Percentiles rank a stretch among this genome's conserved stretches.
These are phyloP conservation scores for Boletus pseudopeckii DNA, from an alignment of 768 basidiomycete species.

Conservation along the genomic window DNA sequence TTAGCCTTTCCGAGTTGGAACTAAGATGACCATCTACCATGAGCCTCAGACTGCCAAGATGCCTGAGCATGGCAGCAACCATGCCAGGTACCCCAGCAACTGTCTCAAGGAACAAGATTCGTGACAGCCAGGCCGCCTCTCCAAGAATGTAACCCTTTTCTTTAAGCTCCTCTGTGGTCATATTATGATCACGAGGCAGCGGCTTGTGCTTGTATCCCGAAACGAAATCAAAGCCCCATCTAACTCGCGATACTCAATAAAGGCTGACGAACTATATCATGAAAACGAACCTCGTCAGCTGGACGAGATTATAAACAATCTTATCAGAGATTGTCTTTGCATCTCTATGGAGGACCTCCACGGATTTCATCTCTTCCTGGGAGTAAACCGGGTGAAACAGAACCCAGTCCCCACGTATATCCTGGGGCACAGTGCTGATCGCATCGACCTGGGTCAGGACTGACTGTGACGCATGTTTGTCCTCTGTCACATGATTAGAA, in stretches of 20 bases:
- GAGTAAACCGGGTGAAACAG: slow-evolving; percentile 92
- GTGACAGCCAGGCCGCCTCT: slow-evolving; percentile 70
- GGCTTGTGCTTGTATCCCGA: slow-evolving; percentile 81
- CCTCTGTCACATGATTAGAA: slow-evolving; percentile 19
- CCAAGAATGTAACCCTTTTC: slow-evolving; percentile 71
- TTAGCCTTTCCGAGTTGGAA: slow-evolving; percentile 6
- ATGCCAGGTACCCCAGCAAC: slow-evolving; percentile 96
- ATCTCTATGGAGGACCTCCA: slow-evolving; percentile 70
- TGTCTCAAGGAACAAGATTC: slow-evolving; percentile 75
- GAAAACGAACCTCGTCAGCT: slow-evolving; percentile 41
- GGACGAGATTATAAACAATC: slow-evolving; percentile 63
- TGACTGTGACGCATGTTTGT: slow-evolving; percentile 18
- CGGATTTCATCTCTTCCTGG: slow-evolving; percentile 64
- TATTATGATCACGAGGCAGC: slow-evolving; percentile 55
- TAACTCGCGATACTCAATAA: slow-evolving; percentile 16
- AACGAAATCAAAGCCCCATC: slow-evolving; percentile 76
- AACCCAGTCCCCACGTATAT: slow-evolving; percentile 79
- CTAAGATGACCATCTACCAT: slow-evolving; percentile 53
- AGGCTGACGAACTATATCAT: slow-evolving; percentile 1
- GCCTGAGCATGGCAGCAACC: slow-evolving; percentile 87
- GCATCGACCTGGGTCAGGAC: slow-evolving; percentile 34
- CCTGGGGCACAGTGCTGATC: slow-evolving; percentile 52
- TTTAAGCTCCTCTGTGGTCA: slow-evolving; percentile 72
- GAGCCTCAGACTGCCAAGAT: slow-evolving; percentile 82
- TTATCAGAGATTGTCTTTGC: slow-evolving; percentile 70